Conservation (phyloP, 345 rosid species). For the Camelina neglecta region DNA sequence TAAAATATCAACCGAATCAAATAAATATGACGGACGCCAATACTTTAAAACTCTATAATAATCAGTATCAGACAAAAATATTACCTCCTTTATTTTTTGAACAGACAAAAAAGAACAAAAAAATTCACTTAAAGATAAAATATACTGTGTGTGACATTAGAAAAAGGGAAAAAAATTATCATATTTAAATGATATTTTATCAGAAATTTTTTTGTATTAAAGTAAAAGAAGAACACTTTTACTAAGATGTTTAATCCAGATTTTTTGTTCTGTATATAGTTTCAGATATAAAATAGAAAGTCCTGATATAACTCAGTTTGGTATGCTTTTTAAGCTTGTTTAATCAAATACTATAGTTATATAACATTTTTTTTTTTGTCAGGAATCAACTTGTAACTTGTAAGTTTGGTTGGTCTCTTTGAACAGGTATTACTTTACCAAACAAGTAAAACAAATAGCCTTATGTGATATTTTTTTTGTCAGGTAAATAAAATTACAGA, state of each 20-base stretch:
- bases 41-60: not conserved
- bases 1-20: slow-evolving; percentile 10
- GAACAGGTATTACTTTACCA: not conserved
- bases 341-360: not conserved
- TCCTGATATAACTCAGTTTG: not conserved
- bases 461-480: not conserved
- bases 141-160: not conserved
- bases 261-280: slow-evolving; percentile 1
- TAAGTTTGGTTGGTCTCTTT: not conserved
- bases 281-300: not conserved
- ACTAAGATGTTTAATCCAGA: not conserved
- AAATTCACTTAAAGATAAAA: no score
- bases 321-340: not conserved
- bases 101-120: no score
- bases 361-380: not conserved
- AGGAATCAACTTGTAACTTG: not conserved
- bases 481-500: no score
- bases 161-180: no score
- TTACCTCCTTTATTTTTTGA: no score
- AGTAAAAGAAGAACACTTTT: not conserved
- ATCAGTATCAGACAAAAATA: no score
- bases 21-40: not conserved
- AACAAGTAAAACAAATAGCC: no score
- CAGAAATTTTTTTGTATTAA: not conserved
- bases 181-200: no score